Percentiles rank a stretch among this genome's conserved stretches.
phyloP scores from a whole-genome alignment of 1,284 basidiomycete species.

The Cutaneotrichosporon curvatum region DNA sequence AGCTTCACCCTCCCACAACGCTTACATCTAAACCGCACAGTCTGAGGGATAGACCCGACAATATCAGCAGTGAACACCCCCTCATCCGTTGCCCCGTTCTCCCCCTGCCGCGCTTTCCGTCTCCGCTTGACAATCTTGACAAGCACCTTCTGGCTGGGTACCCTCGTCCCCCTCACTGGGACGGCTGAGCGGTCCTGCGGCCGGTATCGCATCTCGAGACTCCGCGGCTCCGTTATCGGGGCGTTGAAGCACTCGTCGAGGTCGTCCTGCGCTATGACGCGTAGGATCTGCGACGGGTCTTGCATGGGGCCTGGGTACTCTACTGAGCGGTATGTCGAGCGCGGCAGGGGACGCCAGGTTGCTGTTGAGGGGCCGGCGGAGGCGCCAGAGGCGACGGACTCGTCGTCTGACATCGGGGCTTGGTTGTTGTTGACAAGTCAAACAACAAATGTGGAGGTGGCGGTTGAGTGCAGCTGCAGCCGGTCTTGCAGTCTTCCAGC shows the following conservation, averaged over 20 bases:
- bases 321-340: constrained; percentile 63
- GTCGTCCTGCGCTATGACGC: constrained; percentile 59
- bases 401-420: constrained; percentile 5
- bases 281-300: constrained; percentile 53
- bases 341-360: constrained; percentile 53
- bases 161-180: constrained; percentile 70
- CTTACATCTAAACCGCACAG: constrained; percentile 82
- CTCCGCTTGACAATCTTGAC: constrained; percentile 62
- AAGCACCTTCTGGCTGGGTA: constrained; percentile 67
- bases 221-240: constrained; percentile 34
- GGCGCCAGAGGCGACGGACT: neutral
- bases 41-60: constrained; percentile 68
- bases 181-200: constrained; percentile 68
- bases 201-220: constrained; percentile 65
- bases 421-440: constrained; percentile 3
- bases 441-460: constrained; percentile 1
- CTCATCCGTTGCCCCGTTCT: constrained; percentile 32
- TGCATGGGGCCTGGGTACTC: constrained; percentile 84
- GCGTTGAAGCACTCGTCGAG: constrained; percentile 64
- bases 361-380: constrained; percentile 28
- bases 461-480: neutral
- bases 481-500: no score
- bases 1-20: no score
- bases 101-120: constrained; percentile 19
- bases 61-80: constrained; percentile 69